Percentiles rank a stretch among this genome's conserved stretches.
Evolutionary conservation across 345 rosid genomes (phyloP).

Genomic region (Laguncularia racemosa): DNA sequence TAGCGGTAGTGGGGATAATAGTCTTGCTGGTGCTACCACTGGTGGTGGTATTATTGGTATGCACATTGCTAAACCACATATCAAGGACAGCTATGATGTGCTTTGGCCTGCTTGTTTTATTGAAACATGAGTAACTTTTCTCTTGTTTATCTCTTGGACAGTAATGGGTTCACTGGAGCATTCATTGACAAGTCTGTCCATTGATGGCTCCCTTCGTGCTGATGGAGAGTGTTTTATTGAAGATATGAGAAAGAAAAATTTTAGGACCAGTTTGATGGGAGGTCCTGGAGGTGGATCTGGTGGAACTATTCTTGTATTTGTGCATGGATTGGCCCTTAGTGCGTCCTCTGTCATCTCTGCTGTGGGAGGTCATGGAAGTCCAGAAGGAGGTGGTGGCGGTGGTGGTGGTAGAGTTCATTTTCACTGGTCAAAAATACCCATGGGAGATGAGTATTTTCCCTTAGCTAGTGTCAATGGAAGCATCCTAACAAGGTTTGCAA

Average conservation of each 20-base stretch:
- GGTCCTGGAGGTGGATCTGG: constrained; percentile 98
- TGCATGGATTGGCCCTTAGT: constrained; percentile 43
- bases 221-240: constrained; percentile 81
- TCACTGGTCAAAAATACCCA: constrained; percentile 79
- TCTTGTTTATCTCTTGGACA: constrained; percentile 25
- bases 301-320: constrained; percentile 78
- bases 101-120: not conserved
- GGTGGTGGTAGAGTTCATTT: constrained; percentile 96
- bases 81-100: not conserved
- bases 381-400: constrained; percentile 82
- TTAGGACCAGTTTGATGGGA: constrained; percentile 23
- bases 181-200: constrained; percentile 63
- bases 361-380: constrained; percentile 78
- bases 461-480: constrained; percentile 76
- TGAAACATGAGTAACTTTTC: not conserved
- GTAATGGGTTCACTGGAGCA: constrained; percentile 95
- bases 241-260: constrained; percentile 24
- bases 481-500: constrained; percentile 58
- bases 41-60: constrained; percentile 94
- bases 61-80: constrained; percentile 2
- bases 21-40: constrained; percentile 55
- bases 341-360: constrained; percentile 51
- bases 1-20: constrained; percentile 85
- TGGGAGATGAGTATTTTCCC: constrained; percentile 68
- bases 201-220: constrained; percentile 69